Evolutionary conservation across 768 basidiomycete species (phyloP), one percentile per base, ranked within the genome.

Genomic region (Sporobolomyces roseus): DNA sequence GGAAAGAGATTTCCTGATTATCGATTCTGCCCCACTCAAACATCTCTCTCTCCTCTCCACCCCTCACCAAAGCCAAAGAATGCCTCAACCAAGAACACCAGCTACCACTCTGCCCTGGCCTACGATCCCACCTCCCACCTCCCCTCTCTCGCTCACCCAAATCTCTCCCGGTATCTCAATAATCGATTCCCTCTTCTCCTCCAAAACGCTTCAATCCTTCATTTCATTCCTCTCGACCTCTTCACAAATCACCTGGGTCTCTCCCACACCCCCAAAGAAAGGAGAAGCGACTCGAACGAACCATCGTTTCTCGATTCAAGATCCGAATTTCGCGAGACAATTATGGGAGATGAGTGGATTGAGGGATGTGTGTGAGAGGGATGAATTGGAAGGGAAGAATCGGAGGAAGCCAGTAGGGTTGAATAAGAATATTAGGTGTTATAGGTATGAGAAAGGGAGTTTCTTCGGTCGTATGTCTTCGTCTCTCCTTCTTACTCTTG

Each of bases 201-300:
- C 27, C 1, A 36, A 33, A 9, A n/a, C 35, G 1, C 65, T 88
- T 79, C 84, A 83, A 71, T 67, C 79, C 12, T 86, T 82, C 72
- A 80, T 84, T 36, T 81, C 83, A 64, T 85, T 87, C 78, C 84
- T 88, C 61, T 84, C 87, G 59, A 76, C 43, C 80, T 86, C 21
- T 84, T 84, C 65, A 1, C n/a, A n/a, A n/a, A 33, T 69, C 29
- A 7, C 29, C 2, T 62, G 62, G 56, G 23, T 48, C 3, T 30
- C 32, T 12, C 81, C 87, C 5, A 86, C 87, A 0, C 87, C 86
- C 16, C 85, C 87, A 4, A 88, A 87, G 78, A 81, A 82, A 65
- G 88, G 87, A 13, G 87, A 89, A 75, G 88, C 88, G 1, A 84
- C 84, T 25, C 78, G 88, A 65, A 82, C 87, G 14, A 89, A 89